Conservation (phyloP, 1,284 basidiomycete species). For the Apiotrichum laibachii region DNA sequence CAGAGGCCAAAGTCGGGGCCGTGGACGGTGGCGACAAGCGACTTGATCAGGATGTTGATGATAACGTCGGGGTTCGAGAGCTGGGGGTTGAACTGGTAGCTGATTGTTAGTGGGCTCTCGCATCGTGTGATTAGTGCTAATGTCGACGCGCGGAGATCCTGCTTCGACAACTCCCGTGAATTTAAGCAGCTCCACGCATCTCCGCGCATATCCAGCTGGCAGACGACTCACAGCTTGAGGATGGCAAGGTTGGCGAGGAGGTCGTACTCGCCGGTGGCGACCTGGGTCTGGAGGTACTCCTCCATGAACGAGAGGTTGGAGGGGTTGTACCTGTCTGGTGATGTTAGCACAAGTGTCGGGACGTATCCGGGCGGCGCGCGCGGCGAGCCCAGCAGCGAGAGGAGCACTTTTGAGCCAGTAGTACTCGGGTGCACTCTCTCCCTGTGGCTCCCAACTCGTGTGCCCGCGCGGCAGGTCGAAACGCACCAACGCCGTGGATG, state of each 20-base stretch:
- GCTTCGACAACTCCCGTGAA: not conserved
- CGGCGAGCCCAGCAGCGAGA: not conserved
- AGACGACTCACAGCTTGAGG: slow-evolving; percentile 62
- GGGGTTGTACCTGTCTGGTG: slow-evolving; percentile 87
- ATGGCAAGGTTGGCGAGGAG: slow-evolving; percentile 85
- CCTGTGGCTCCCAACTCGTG: no score
- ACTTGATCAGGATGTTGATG: slow-evolving; percentile 90
- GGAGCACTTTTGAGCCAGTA: not conserved
- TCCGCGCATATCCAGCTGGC: no score
- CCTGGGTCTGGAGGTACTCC: slow-evolving; percentile 91
- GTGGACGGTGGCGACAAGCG: slow-evolving; percentile 74
- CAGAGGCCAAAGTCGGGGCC: slow-evolving; percentile 83
- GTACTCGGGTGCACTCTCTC: not conserved
- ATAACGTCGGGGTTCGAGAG: slow-evolving; percentile 90
- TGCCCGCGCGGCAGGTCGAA: not conserved
- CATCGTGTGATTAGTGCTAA: no score
- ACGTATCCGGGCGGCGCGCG: not conserved
- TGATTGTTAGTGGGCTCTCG: slow-evolving; percentile 41
- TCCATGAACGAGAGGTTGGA: slow-evolving; percentile 87
- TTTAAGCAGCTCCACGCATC: no score
- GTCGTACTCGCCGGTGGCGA: slow-evolving; percentile 85
- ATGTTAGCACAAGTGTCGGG: not conserved
- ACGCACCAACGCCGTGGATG: slow-evolving; percentile 84
- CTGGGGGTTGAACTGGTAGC: slow-evolving; percentile 94
- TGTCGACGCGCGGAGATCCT: not conserved